Base-by-base conservation (phyloP, 106 monocot genomes). In the Dendrobium chrysotoxum region DNA sequence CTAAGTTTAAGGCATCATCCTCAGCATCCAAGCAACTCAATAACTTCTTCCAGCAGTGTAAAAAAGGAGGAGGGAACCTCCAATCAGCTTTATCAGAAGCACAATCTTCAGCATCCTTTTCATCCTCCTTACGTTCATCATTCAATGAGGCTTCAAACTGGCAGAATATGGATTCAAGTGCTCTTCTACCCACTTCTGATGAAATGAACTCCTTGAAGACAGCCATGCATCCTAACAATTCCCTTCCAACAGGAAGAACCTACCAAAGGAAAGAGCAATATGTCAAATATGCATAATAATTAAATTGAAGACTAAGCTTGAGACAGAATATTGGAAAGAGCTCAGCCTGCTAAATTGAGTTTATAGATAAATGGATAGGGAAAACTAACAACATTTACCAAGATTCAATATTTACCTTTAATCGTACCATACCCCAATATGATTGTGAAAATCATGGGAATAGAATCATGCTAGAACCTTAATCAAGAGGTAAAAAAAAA, bases 201-300 rank as follows among this genome's bases (percentile, higher is more conserved):
- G 77, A 88, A 82, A 79, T 47, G 21, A 95, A 54, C 74, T 91
- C 95, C 84, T 90, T 91, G 12, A 95, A 88, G 31, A 86, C 57
- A 31, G 85, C n/a, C 45, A 95, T 80, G 87, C 93, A 99, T 75
- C 88, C 86, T 80, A 95, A 80, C 67, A 99, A 78, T 74, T 99
- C 99, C 50, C 80, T 87, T 75, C 92, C 99, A 85, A 91, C 86
- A 23, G 92, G 93, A 46, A 99, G 81, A 77, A 85, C 88, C 99
- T 99, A 85, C 64, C 7, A 79, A 79, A 21, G 11, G 28, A 58
- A 77, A 53, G 46, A 75, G 54, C 11, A 75, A 67, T 7, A 2
- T 25, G 55, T 61, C 45, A 72, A 12, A 30, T 54, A 58, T 31
- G 28, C 13, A 40, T 74, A 20, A 41, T 74, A 74, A 6, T 74